These are phyloP conservation scores for Nematocida major DNA, from an alignment of 371 early-diverging fungal genomes.

Conservation along the genomic window DNA sequence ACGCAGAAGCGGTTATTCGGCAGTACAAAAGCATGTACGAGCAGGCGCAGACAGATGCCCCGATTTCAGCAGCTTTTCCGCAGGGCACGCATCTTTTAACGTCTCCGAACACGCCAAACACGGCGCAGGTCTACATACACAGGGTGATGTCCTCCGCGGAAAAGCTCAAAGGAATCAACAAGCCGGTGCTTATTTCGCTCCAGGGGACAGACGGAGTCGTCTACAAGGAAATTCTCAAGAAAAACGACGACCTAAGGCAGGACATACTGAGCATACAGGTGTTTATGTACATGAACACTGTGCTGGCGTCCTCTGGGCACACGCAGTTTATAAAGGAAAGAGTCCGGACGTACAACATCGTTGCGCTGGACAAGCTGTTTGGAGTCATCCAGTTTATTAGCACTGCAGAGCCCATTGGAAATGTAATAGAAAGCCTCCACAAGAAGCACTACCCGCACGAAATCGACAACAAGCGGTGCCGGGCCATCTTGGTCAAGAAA, in stretches of 20 bases:
- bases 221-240: conserved; percentile 50
- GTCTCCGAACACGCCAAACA: background rate
- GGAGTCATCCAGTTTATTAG: conserved; percentile 41
- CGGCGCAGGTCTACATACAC: background rate
- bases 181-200: conserved; percentile 17
- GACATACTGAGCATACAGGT: conserved; percentile 49
- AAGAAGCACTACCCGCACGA: conserved; percentile 1
- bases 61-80: background rate
- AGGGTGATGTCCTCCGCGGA: background rate
- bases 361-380: conserved; percentile 40
- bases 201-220: conserved; percentile 23
- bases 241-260: conserved; percentile 44
- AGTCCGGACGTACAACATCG: conserved; percentile 37
- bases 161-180: conserved; percentile 36
- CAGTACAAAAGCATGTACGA: background rate
- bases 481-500: background rate
- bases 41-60: background rate
- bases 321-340: conserved; percentile 8
- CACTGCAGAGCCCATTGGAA: conserved; percentile 26
- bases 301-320: background rate
- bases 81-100: conserved; percentile 17
- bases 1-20: background rate
- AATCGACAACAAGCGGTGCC: background rate
- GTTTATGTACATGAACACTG: conserved; percentile 40
- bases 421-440: conserved; percentile 11